Percentiles rank a stretch among this genome's conserved stretches.
Evolutionary conservation across 192 early-diverging fungal genomes (phyloP).

Genomic region (Coemansia sp.): DNA sequence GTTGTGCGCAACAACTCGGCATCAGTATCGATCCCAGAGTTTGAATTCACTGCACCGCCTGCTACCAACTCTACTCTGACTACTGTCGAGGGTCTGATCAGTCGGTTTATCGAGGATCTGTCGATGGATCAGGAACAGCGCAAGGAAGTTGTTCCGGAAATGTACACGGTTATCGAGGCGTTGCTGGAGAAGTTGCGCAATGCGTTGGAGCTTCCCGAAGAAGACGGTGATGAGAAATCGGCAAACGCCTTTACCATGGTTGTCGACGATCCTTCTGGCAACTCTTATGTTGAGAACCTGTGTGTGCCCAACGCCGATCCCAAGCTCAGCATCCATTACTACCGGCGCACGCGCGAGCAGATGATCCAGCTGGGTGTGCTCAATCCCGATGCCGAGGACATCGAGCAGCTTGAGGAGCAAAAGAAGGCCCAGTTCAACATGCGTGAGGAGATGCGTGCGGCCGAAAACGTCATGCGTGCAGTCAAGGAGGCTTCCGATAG

Average conservation of each 20-base stretch:
- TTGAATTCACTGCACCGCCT: conserved; percentile 89
- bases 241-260: conserved; percentile 67
- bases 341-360: conserved; percentile 76
- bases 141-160: conserved; percentile 62
- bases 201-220: conserved; percentile 56
- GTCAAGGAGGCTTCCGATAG: conserved; percentile 60
- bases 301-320: conserved; percentile 73
- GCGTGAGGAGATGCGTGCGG: conserved; percentile 47
- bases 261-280: conserved; percentile 89
- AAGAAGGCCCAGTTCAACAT: conserved; percentile 18
- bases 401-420: conserved; percentile 26
- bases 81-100: conserved; percentile 87
- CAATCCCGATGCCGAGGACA: conserved; percentile 59
- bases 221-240: conserved; percentile 16
- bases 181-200: conserved; percentile 65
- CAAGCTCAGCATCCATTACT: conserved; percentile 66
- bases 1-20: conserved; percentile 85
- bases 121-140: conserved; percentile 74
- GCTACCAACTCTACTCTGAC: conserved; percentile 76
- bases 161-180: conserved; percentile 73
- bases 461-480: conserved; percentile 30
- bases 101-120: conserved; percentile 79
- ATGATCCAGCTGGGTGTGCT: conserved; percentile 72
- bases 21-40: conserved; percentile 72
- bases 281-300: conserved; percentile 89